Evolutionary conservation across 176 grass and related monocot species (phyloP).

Genomic region (Paspalum vaginatum): DNA sequence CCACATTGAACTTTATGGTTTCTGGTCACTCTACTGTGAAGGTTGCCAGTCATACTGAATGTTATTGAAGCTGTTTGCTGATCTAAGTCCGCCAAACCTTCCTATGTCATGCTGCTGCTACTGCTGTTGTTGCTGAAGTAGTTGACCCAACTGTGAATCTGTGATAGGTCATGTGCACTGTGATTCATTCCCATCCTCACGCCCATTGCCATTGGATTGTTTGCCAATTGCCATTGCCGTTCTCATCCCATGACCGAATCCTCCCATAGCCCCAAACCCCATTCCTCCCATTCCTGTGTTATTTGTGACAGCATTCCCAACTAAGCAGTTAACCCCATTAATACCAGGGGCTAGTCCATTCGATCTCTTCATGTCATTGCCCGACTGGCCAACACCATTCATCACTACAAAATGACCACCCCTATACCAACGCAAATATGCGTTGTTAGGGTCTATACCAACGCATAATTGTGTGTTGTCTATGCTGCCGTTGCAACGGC

Average conservation of each 20-base stretch:
- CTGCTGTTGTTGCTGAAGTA: constrained; percentile 71
- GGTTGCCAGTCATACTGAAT: constrained; percentile 88
- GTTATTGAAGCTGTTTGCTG: constrained; percentile 86
- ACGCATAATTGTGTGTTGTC: too few relatives aligned
- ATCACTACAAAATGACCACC: too few relatives aligned
- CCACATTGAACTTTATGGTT: constrained; percentile 36
- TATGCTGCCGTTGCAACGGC: too few relatives aligned
- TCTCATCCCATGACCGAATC: constrained; percentile 53
- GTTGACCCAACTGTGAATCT: constrained; percentile 61
- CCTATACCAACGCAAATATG: too few relatives aligned
- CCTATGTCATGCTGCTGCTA: constrained; percentile 87
- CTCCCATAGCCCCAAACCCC: constrained; percentile 62
- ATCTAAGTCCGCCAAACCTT: constrained; percentile 69
- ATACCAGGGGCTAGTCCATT: constrained; percentile 57
- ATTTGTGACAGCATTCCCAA: constrained; percentile 62
- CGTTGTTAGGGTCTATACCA: too few relatives aligned
- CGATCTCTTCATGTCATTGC: constrained; percentile 62
- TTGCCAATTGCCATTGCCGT: constrained; percentile 54
- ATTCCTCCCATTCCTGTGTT: constrained; percentile 51
- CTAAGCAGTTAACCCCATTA: constrained; percentile 63
- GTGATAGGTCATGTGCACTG: constrained; percentile 62
- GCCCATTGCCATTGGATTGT: constrained; percentile 67
- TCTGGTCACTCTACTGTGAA: constrained; percentile 57
- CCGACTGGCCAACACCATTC: constrained; percentile 54
- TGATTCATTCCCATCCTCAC: constrained; percentile 76